phyloP scores from a whole-genome alignment of 257 asterid genomes.

The Voacanga thouarsii region DNA sequence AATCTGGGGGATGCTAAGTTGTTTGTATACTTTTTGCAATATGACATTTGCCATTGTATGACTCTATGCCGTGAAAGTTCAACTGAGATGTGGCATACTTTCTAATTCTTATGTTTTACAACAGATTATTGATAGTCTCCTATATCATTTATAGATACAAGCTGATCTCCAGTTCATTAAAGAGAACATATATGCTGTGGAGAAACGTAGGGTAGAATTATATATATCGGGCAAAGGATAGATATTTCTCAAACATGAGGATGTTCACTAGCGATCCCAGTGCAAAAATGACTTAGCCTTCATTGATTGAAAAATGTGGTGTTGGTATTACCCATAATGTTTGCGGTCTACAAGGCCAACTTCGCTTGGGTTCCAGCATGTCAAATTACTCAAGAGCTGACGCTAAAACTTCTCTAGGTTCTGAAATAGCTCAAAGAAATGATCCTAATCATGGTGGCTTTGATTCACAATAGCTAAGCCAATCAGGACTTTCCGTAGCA shows the following conservation, averaged over 20 bases:
- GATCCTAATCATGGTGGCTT: constrained; percentile 48
- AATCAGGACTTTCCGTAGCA: constrained; percentile 54
- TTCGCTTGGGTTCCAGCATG: constrained; percentile 36
- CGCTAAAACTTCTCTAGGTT: constrained; percentile 44
- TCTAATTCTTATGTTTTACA: background rate
- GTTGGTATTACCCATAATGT: constrained; percentile 33
- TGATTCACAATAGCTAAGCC: constrained; percentile 51
- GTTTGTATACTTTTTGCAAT: background rate
- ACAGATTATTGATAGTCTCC: constrained; percentile 19
- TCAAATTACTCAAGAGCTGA: constrained; percentile 43
- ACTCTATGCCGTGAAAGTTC: background rate
- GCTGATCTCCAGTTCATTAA: constrained; percentile 73
- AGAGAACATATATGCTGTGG: constrained; percentile 82
- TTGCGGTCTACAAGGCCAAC: constrained; percentile 41
- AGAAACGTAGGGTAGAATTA: constrained; percentile 67
- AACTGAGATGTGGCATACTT: background rate
- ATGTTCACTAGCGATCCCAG: constrained; percentile 48
- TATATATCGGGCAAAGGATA: constrained; percentile 62
- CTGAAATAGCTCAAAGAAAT: constrained; percentile 42
- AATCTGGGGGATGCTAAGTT: background rate
- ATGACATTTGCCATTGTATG: background rate
- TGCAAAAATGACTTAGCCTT: constrained; percentile 43
- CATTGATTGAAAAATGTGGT: constrained; percentile 42
- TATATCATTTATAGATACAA: constrained; percentile 52
- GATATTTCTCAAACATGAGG: constrained; percentile 51